These are phyloP conservation scores for Cubamyces sp. DNA, from an alignment of 768 basidiomycete species.

Conservation along the genomic window DNA sequence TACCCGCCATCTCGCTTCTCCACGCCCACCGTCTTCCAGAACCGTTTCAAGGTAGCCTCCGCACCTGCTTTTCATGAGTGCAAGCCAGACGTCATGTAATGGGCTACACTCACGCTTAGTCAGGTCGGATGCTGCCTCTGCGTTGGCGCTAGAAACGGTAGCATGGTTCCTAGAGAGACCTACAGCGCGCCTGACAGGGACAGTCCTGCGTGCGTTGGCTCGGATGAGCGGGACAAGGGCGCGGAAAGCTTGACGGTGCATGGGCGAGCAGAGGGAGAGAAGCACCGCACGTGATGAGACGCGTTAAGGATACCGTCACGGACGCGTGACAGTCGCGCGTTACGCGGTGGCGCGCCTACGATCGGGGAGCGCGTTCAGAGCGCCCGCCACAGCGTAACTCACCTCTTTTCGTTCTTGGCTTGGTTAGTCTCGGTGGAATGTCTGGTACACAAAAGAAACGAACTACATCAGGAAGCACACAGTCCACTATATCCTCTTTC, in stretches of 20 bases:
- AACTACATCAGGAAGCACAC: constrained; percentile 20
- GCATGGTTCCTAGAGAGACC: constrained; percentile 14
- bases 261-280: constrained; percentile 15
- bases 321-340: constrained; percentile 13
- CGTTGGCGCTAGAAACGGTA: constrained; percentile 20
- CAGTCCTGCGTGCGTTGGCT: neutral
- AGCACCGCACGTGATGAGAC: constrained; percentile 15
- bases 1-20: constrained; percentile 57
- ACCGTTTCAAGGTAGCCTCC: constrained; percentile 83
- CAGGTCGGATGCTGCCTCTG: constrained; percentile 43
- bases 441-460: neutral
- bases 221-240: constrained; percentile 12
- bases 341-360: constrained; percentile 7
- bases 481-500: constrained; percentile 47
- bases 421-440: neutral
- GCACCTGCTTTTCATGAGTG: constrained; percentile 56
- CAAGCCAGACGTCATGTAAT: neutral
- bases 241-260: constrained; percentile 21
- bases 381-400: neutral
- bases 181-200: neutral
- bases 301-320: constrained; percentile 4
- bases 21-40: constrained; percentile 93
- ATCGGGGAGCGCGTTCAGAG: constrained; percentile 6
- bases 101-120: constrained; percentile 60
- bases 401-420: neutral